Base-by-base conservation (phyloP, 208 protist genomes). In the Leishmania tarentolae region DNA sequence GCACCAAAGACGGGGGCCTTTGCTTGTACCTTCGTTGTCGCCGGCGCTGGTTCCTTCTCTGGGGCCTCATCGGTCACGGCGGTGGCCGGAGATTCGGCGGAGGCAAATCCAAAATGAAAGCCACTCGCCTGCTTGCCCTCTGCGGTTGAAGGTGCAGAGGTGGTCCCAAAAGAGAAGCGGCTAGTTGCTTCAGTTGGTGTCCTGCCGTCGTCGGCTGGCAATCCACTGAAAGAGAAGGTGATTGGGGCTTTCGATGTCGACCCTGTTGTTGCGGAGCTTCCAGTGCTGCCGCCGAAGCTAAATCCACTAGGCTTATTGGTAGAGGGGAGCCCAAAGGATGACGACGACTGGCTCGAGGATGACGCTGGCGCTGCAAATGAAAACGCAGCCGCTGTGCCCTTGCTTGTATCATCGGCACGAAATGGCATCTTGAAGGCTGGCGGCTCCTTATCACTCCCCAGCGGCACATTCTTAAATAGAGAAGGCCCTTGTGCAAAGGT, bases 391-490 rank as follows among this genome's bases (percentile, higher is more conserved):
- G 44, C 53, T 24, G 76, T 47, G 21, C 74, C 56, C 37, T 44
- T 50, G 40, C 37, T 46, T 5, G 11, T 47, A 17, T 13, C 47
- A n/a, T 35, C 50, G 40, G 76, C 46, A 50, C 80, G 80, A 59
- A 90, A 88, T 19, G 82, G 15, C 9, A 80, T 75, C 57, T 82
- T 83, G 15, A 70, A 63, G 0, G 52, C 53, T 46, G 78, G 53
- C 9, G 76, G 50, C n/a, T 75, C 69, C 35, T 52, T 53, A 59
- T 80, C 44, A n/a, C 68, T 59, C 37, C 84, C 76, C 17, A 57
- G 47, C 21, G 84, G 47, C 9, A 90, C 65, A 19, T 81, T 71
- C 78, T 93, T 93, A 83, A 93, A 93, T 21, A 91, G 63, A 4
- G 80, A 81, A 69, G 75, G 65, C 19, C 40, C 65, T 21, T 6